These are phyloP conservation scores for Ceratocystis colombiana DNA, from an alignment of 2,329 filamentous ascomycete genomes.

Conservation along the genomic window DNA sequence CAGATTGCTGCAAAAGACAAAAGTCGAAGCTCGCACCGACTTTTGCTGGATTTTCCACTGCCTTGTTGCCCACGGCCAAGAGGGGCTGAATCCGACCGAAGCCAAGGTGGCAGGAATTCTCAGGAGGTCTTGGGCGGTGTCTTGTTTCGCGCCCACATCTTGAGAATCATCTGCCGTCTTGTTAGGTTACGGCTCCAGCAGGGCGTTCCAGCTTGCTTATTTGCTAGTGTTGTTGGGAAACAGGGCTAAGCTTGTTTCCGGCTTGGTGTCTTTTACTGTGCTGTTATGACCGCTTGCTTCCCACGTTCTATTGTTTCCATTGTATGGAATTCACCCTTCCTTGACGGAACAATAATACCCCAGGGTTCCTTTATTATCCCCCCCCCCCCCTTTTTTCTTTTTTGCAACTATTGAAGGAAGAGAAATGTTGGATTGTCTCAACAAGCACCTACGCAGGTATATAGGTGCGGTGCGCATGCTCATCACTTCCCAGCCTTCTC, in stretches of 20 bases:
- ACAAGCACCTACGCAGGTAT: background rate
- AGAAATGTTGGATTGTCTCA: background rate
- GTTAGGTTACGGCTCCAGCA: background rate
- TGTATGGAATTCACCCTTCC: background rate
- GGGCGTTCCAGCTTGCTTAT: background rate
- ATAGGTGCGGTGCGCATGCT: background rate
- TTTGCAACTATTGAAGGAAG: background rate
- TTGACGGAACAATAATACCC: background rate
- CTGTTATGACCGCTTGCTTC: background rate
- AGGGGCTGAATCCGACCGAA: background rate
- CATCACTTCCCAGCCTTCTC: background rate
- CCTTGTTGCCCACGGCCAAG: background rate
- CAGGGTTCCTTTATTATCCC: background rate
- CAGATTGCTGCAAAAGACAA: background rate
- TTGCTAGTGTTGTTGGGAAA: background rate
- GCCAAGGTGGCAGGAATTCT: background rate
- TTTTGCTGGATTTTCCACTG: slow-evolving; percentile 1
- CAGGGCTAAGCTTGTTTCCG: background rate
- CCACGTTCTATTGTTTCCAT: background rate
- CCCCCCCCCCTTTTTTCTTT: background rate
- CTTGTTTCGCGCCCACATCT: background rate
- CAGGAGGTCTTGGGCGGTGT: background rate
- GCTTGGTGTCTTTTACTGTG: background rate
- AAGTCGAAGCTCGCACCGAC: background rate
- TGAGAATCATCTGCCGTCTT: background rate